These are phyloP conservation scores for Tolypocladium amazonense DNA, from an alignment of 2,329 filamentous ascomycete species.

Conservation along the genomic window DNA sequence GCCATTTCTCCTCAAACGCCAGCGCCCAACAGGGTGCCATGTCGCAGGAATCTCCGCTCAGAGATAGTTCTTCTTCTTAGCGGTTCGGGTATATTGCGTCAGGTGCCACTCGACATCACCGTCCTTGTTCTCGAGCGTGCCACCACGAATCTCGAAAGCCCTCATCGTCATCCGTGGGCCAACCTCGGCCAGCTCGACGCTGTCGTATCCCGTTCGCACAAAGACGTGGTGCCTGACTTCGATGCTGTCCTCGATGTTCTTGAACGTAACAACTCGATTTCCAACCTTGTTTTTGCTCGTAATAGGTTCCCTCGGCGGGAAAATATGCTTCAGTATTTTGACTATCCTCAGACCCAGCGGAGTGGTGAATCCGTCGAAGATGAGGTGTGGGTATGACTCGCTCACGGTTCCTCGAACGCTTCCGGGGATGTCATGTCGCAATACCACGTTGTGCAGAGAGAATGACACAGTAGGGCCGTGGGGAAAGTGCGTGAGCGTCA, in stretches of 20 bases:
- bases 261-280: slow-evolving; percentile 83
- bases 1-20: background rate
- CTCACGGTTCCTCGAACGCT: slow-evolving; percentile 77
- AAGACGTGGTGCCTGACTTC: slow-evolving; percentile 80
- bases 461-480: slow-evolving; percentile 76
- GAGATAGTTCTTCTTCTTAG: slow-evolving; percentile 62
- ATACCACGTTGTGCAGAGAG: slow-evolving; percentile 82
- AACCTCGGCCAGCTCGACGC: slow-evolving; percentile 80
- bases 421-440: slow-evolving; percentile 88
- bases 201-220: slow-evolving; percentile 82
- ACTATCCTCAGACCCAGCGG: slow-evolving; percentile 71
- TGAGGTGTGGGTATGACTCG: slow-evolving; percentile 86
- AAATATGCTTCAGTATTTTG: slow-evolving; percentile 87
- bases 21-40: background rate
- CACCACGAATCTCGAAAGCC: slow-evolving; percentile 82
- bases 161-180: slow-evolving; percentile 97
- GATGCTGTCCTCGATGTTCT: slow-evolving; percentile 87
- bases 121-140: slow-evolving; percentile 87
- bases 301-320: slow-evolving; percentile 73
- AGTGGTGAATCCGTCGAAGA: slow-evolving; percentile 89
- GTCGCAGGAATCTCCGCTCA: background rate
- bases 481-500: slow-evolving; percentile 79
- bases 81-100: slow-evolving; percentile 88
- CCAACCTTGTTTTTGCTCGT: slow-evolving; percentile 67
- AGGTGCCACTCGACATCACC: slow-evolving; percentile 96